Conservation (phyloP, 2,329 filamentous ascomycete species). For the Fusarium heterosporum region DNA sequence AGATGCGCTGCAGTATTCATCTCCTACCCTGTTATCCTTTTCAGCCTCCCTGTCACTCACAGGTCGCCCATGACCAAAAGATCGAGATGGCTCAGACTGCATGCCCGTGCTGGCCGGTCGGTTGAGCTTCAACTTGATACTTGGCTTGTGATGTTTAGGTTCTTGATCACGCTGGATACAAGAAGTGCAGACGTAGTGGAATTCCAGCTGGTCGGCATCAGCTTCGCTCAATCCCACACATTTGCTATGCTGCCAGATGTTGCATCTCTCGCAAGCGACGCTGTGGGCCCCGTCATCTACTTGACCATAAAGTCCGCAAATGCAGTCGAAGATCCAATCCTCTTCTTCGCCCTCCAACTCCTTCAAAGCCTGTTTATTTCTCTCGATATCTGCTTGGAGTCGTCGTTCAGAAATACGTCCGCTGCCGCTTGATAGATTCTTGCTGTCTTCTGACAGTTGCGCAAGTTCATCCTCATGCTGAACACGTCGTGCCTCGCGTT, state of each 20-base stretch:
- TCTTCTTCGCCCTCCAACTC: constrained; percentile 80
- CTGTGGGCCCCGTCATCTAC: constrained; percentile 96
- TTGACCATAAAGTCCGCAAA: constrained; percentile 89
- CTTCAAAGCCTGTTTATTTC: constrained; percentile 79
- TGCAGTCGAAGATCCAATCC: constrained; percentile 94
- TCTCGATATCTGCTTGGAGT: constrained; percentile 84
- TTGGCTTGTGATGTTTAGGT: constrained; percentile 65
- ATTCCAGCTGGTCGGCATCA: constrained; percentile 86
- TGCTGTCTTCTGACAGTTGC: constrained; percentile 80
- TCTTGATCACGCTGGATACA: constrained; percentile 78
- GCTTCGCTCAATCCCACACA: constrained; percentile 84
- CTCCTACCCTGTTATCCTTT: not conserved
- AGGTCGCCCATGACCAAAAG: constrained; percentile 12
- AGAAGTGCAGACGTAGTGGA: constrained; percentile 84
- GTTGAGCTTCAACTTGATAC: constrained; percentile 66
- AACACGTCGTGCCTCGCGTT: constrained; percentile 86
- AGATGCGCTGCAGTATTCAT: constrained; percentile 8
- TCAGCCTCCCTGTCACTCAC: not conserved
- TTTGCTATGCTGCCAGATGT: constrained; percentile 96
- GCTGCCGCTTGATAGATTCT: constrained; percentile 65
- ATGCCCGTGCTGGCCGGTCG: constrained; percentile 31
- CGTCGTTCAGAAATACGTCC: constrained; percentile 80
- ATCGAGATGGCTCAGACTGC: constrained; percentile 13
- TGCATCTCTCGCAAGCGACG: constrained; percentile 92
- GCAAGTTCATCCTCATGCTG: constrained; percentile 86